Evolutionary conservation across 164 flowering plant species (phyloP), one percentile per base, ranked within the genome.

Genomic region (Sedum album): DNA sequence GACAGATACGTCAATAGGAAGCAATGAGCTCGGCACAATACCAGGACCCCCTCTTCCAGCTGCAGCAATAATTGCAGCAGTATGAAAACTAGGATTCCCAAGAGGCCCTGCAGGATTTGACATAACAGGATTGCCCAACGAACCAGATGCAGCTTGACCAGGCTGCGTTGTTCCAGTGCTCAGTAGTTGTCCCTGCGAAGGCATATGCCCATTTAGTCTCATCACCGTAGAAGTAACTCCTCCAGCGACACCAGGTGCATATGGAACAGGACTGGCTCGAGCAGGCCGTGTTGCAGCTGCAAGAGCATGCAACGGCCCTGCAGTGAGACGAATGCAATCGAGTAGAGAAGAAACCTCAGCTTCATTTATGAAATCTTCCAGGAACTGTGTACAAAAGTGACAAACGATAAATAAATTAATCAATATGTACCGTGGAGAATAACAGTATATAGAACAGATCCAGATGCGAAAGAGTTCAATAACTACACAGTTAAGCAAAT

Each of bases 201-300:
- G 77, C 20, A 71, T 26, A 20, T 83, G 77, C 31, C 83, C 86
- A 28, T 74, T 81, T 61, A 25, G 25, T 69, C 79, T 96, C 78
- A 80, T 90, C 35, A 86, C 51, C 15, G 79, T 61, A 26, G 96
- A 62, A 77, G 93, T 70, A 31, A 76, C 28, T 14, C 85, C 63
- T 60, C 85, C 75, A 21, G 86, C 49, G 31, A 80, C 76, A n/a
- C 80, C 85, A 76, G 93, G 86, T 62, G 79, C 74, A 13, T 83
- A 90, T 36, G 97, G 74, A 76, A 84, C 88, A 72, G 97, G 88
- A 77, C 93, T 86, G 70, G 94, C 93, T 44, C 99, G 82, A 68
- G 99, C 99, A 74, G 99, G 99, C 57, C 99, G 82, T 53, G 92
- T 90, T 62, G 99, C 99, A 70, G 94, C 90, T 60, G 91, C 90